phyloP scores from a whole-genome alignment of 2,329 filamentous ascomycete genomes.

The Trichothecium sympodiale region DNA sequence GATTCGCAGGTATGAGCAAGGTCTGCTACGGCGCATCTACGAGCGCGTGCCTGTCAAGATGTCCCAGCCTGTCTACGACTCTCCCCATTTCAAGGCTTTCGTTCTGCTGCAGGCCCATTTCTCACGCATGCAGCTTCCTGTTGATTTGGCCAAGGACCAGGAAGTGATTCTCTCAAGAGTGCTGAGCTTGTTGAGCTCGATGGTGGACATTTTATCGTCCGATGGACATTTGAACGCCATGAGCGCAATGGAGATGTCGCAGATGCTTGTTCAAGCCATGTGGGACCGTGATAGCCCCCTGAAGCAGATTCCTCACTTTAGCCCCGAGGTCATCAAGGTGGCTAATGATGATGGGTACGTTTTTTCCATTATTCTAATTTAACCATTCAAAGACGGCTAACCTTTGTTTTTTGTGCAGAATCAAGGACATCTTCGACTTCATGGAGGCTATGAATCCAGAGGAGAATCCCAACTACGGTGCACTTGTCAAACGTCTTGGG shows the following conservation, averaged over 20 bases:
- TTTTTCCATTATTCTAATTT: constrained; percentile 4
- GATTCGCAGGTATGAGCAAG: constrained; percentile 85
- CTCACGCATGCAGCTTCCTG: constrained; percentile 89
- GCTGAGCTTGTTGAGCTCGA: constrained; percentile 77
- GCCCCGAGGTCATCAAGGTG: constrained; percentile 69
- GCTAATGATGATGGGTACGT: constrained; percentile 68
- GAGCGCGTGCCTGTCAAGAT: constrained; percentile 94
- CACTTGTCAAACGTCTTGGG: constrained; percentile 66
- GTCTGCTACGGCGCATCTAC: constrained; percentile 81
- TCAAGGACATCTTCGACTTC: constrained; percentile 94
- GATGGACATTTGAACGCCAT: constrained; percentile 95
- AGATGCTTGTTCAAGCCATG: constrained; percentile 98
- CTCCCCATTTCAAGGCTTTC: constrained; percentile 97
- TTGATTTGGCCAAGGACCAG: constrained; percentile 93
- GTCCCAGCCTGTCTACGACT: constrained; percentile 73
- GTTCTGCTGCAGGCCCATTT: constrained; percentile 97
- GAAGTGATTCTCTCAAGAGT: constrained; percentile 78
- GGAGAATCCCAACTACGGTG: constrained; percentile 73
- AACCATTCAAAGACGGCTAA: constrained; percentile 16
- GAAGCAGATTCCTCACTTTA: constrained; percentile 96
- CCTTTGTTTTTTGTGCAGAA: constrained; percentile 30
- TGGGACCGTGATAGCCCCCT: constrained; percentile 96
- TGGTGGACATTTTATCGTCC: constrained; percentile 89
- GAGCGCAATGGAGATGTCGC: constrained; percentile 97
- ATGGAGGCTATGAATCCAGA: constrained; percentile 98